Percentiles rank a stretch among this genome's conserved stretches.
phyloP scores from a whole-genome alignment of 192 early-diverging fungal genomes.

The Gamsiella multidivaricata region DNA sequence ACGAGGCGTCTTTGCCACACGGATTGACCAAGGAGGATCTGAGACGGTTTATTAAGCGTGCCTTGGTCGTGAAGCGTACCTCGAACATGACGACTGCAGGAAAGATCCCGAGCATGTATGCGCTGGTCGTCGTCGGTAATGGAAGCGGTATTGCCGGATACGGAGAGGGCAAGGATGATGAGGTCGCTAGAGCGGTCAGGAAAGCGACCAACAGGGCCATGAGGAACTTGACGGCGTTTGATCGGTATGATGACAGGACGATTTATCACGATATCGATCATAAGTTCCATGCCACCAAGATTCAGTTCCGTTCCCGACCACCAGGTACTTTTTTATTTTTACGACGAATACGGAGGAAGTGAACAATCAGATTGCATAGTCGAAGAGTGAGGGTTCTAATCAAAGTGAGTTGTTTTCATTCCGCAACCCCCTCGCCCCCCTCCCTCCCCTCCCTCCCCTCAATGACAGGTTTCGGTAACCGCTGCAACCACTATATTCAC shows the following conservation, averaged over 20 bases:
- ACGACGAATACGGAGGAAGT: too few relatives aligned
- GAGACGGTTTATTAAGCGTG: slow-evolving; percentile 71
- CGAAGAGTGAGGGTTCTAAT: neutral
- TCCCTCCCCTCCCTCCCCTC: neutral
- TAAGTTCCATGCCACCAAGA: slow-evolving; percentile 88
- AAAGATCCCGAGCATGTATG: slow-evolving; percentile 85
- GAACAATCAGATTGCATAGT: neutral
- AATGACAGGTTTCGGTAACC: slow-evolving; percentile 85
- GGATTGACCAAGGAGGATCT: slow-evolving; percentile 67
- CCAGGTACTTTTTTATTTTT: slow-evolving; percentile 69
- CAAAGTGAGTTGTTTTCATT: too few relatives aligned
- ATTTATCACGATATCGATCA: slow-evolving; percentile 87
- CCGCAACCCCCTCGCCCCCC: neutral
- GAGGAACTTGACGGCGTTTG: slow-evolving; percentile 85
- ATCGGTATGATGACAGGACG: slow-evolving; percentile 94
- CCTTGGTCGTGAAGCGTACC: slow-evolving; percentile 78
- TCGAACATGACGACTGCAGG: slow-evolving; percentile 85
- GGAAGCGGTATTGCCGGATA: slow-evolving; percentile 91
- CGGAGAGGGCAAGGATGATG: slow-evolving; percentile 90
- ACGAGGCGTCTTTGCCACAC: slow-evolving; percentile 49
- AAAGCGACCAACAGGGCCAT: slow-evolving; percentile 91
- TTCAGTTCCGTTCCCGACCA: slow-evolving; percentile 84
- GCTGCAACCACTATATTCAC: slow-evolving; percentile 94
- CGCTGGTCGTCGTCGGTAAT: slow-evolving; percentile 95
- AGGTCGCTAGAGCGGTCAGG: slow-evolving; percentile 79